These are phyloP conservation scores for Fusarium metavorans DNA, from an alignment of 2,329 filamentous ascomycete genomes.

Conservation along the genomic window DNA sequence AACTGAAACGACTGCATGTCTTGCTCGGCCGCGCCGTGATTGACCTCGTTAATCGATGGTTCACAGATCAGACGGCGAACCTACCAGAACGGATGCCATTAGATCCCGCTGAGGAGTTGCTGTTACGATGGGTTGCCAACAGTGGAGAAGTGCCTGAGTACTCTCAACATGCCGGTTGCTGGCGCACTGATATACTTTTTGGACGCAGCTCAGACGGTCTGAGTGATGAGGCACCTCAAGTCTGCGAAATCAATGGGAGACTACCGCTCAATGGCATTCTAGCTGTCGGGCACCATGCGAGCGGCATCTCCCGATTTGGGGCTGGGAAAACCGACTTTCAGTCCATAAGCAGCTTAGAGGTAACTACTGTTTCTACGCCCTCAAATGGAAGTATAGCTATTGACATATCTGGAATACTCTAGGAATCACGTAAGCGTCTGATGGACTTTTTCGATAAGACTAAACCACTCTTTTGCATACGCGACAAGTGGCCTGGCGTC, in stretches of 20 bases:
- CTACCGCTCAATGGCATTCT: background rate
- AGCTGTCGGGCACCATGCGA: background rate
- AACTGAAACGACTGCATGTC: background rate
- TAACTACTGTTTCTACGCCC: background rate
- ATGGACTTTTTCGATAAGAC: background rate
- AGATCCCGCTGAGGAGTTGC: background rate
- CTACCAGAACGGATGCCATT: background rate
- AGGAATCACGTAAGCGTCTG: background rate
- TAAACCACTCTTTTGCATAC: background rate
- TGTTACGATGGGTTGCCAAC: background rate
- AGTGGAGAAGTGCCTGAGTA: background rate
- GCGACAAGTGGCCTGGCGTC: background rate
- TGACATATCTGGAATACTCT: background rate
- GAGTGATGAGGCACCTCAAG: background rate
- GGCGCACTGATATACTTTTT: background rate
- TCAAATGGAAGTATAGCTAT: background rate
- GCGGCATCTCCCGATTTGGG: background rate
- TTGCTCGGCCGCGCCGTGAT: background rate
- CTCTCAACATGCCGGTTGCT: background rate
- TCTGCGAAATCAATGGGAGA: background rate
- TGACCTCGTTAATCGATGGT: background rate
- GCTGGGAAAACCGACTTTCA: background rate
- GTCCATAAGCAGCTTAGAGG: background rate
- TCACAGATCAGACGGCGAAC: background rate
- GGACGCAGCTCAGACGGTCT: background rate